Percentiles rank a stretch among this genome's conserved stretches.
Conservation (phyloP, 2,329 filamentous ascomycete genomes). For the Basipetospora chlamydospora region DNA sequence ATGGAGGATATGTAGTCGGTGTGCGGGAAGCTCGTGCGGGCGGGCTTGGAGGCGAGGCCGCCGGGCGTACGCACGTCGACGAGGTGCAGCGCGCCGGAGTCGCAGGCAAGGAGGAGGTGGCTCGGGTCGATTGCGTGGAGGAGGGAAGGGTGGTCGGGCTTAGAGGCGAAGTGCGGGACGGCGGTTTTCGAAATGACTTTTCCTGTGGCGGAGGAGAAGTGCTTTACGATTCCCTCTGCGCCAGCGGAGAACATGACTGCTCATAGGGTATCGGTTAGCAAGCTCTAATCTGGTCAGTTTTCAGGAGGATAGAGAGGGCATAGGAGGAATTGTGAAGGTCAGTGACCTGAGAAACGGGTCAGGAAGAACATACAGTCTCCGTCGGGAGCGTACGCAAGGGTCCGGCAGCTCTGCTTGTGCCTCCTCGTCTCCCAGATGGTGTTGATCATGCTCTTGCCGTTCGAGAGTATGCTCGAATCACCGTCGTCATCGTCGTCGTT, state of each 20-base stretch:
- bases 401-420: conserved; percentile 88
- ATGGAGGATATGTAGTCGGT: conserved; percentile 86
- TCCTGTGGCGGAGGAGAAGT: conserved; percentile 43
- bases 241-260: conserved; percentile 49
- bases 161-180: conserved; percentile 44
- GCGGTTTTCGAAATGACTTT: conserved; percentile 69
- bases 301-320: not conserved
- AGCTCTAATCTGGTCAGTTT: not conserved
- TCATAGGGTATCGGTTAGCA: not conserved
- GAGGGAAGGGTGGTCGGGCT: conserved; percentile 61
- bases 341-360: conserved; percentile 6
- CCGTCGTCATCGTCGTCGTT: conserved; percentile 35
- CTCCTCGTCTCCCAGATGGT: conserved; percentile 74
- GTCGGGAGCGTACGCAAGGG: conserved; percentile 63
- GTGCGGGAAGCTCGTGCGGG: conserved; percentile 74
- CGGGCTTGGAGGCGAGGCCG: conserved; percentile 47
- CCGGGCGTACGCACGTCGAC: conserved; percentile 61
- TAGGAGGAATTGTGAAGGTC: conserved; percentile 1
- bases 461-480: conserved; percentile 33
- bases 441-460: conserved; percentile 63
- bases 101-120: conserved; percentile 75
- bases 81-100: conserved; percentile 78
- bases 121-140: conserved; percentile 77
- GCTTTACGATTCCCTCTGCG: conserved; percentile 42
- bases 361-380: conserved; percentile 45